Evolutionary conservation across 805 yeast species (phyloP).

Genomic region (Lipomyces sp.): DNA sequence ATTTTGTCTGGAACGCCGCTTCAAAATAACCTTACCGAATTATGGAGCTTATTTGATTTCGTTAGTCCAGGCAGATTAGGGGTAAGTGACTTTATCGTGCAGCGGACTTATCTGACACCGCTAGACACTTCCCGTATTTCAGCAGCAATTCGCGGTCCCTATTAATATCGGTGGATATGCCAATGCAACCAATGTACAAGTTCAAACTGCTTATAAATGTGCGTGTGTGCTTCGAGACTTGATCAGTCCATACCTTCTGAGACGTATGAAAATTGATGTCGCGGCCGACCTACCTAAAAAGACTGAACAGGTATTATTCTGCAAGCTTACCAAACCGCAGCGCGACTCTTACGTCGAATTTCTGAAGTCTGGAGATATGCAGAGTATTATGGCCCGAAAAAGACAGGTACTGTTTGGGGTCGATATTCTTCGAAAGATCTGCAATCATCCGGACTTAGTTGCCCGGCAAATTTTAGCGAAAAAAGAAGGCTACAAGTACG

Average conservation of each 20-base stretch:
- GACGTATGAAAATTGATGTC: conserved; percentile 90
- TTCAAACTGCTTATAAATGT: conserved; percentile 94
- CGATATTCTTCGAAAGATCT: conserved; percentile 85
- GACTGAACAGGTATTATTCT: conserved; percentile 91
- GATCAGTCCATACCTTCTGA: conserved; percentile 83
- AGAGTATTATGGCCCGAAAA: conserved; percentile 72
- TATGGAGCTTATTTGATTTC: conserved; percentile 96
- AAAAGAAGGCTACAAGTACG: conserved; percentile 46
- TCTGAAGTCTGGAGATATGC: conserved; percentile 73
- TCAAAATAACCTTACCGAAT: conserved; percentile 86
- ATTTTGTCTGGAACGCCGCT: conserved; percentile 96
- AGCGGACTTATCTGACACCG: not conserved
- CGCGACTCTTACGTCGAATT: conserved; percentile 74
- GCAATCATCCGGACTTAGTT: conserved; percentile 93
- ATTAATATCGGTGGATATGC: conserved; percentile 98
- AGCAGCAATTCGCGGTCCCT: conserved; percentile 88
- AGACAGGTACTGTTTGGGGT: conserved; percentile 87
- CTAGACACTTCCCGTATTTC: conserved; percentile 85
- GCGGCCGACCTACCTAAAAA: conserved; percentile 94
- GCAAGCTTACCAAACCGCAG: conserved; percentile 79
- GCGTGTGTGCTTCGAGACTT: conserved; percentile 88
- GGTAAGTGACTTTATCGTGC: not conserved
- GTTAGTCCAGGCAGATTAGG: conserved; percentile 94
- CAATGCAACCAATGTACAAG: conserved; percentile 93
- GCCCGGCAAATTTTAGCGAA: conserved; percentile 49